Evolutionary conservation across 345 rosid genomes (phyloP).

Genomic region (Combretum micranthum): DNA sequence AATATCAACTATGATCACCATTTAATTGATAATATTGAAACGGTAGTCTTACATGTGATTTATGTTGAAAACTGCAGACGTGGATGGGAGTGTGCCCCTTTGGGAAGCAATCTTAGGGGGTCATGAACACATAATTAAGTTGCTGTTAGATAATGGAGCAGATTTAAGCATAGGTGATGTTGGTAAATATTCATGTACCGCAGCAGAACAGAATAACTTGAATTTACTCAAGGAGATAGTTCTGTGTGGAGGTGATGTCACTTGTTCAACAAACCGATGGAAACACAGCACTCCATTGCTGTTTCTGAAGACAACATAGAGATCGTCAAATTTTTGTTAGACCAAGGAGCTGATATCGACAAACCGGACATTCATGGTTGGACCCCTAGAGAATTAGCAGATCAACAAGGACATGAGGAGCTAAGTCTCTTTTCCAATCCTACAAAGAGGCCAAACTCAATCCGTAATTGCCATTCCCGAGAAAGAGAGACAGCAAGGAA

Average conservation of each 20-base stretch:
- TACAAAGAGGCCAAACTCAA: conserved; percentile 24
- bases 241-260: conserved; percentile 47
- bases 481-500: conserved; percentile 29
- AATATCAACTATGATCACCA: too few relatives aligned
- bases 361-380: conserved; percentile 54
- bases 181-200: conserved; percentile 64
- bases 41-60: too few relatives aligned
- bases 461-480: conserved; percentile 36
- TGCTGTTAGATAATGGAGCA: conserved; percentile 40
- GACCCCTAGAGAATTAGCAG: conserved; percentile 70
- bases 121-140: conserved; percentile 40
- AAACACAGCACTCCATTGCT: conserved; percentile 74
- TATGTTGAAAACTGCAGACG: conserved; percentile 30
- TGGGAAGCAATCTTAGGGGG: conserved; percentile 81
- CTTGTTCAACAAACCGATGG: conserved; percentile 42
- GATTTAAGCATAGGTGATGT: conserved; percentile 53
- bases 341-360: conserved; percentile 59
- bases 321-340: conserved; percentile 58
- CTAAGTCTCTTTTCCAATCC: conserved; percentile 47
- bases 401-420: conserved; percentile 82
- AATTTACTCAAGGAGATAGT: conserved; percentile 51
- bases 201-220: conserved; percentile 65
- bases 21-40: too few relatives aligned
- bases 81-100: conserved; percentile 61
- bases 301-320: conserved; percentile 70